phyloP scores from a whole-genome alignment of 169 alveolate genomes.

The Cryptosporidium parvum region DNA sequence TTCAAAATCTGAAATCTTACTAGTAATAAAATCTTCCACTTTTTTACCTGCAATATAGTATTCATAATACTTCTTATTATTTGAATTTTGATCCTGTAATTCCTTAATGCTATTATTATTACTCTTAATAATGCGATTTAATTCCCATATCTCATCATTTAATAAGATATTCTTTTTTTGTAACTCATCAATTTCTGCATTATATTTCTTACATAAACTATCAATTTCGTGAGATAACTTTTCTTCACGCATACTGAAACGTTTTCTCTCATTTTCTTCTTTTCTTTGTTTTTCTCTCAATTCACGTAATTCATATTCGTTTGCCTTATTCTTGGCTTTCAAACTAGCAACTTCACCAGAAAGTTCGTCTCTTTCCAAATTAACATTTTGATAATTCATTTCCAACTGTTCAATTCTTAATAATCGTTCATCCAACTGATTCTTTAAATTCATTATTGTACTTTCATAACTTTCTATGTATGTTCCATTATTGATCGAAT shows the following conservation, averaged over 20 bases:
- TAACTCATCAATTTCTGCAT: slow-evolving; percentile 34
- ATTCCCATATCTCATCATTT: slow-evolving; percentile 72
- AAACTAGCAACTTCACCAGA: slow-evolving; percentile 27
- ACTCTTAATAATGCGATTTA: slow-evolving; percentile 30
- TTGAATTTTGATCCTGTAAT: slow-evolving; percentile 50
- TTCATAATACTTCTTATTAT: slow-evolving; percentile 43
- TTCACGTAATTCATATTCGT: slow-evolving; percentile 47
- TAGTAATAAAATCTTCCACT: slow-evolving; percentile 44
- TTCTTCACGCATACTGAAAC: slow-evolving; percentile 53
- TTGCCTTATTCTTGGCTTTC: slow-evolving; percentile 40
- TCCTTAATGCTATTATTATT: slow-evolving; percentile 33
- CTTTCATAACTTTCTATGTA: slow-evolving; percentile 55
- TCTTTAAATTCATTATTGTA: slow-evolving; percentile 52
- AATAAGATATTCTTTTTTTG: slow-evolving; percentile 45
- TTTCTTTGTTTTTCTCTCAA: slow-evolving; percentile 56
- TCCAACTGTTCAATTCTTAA: slow-evolving; percentile 60
- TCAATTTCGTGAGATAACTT: slow-evolving; percentile 69
- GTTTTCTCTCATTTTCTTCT: slow-evolving; percentile 70
- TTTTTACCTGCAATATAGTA: slow-evolving; percentile 29
- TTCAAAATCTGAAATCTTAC: slow-evolving; percentile 39
- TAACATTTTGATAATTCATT: slow-evolving; percentile 26
- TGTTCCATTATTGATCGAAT: slow-evolving; percentile 7
- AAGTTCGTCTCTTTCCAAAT: slow-evolving; percentile 23
- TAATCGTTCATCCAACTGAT: slow-evolving; percentile 63
- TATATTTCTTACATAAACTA: slow-evolving; percentile 46